A percentile compares a stretch with the other conserved stretches of the same genome.
Evolutionary conservation across 176 grass and related monocot species (phyloP).

Genomic region (Aegilops umbellulata): DNA sequence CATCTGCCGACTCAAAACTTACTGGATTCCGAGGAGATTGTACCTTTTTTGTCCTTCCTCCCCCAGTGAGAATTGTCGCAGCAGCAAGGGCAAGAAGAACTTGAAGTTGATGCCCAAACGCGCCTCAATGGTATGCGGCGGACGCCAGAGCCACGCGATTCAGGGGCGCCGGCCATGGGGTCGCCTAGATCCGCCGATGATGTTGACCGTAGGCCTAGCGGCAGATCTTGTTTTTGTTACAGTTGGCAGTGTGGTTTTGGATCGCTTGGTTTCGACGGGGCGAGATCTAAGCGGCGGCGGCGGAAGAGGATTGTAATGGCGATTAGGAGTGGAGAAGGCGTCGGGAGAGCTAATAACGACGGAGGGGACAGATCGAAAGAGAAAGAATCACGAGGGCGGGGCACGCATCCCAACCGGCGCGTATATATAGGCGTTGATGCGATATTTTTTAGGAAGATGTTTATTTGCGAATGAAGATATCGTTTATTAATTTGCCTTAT

Average conservation of each 20-base stretch:
- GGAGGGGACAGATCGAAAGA: background rate
- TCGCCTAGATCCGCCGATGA: background rate
- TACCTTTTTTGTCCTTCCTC: background rate
- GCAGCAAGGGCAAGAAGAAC: background rate
- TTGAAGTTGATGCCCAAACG: background rate
- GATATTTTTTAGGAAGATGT: background rate
- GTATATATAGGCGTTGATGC: background rate
- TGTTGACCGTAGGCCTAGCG: background rate
- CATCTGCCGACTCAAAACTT: background rate
- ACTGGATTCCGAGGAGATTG: background rate
- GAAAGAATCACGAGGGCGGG: background rate
- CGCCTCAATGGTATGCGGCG: background rate
- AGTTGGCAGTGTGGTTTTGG: background rate
- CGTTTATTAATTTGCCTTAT: background rate
- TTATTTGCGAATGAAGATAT: background rate
- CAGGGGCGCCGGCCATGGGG: background rate
- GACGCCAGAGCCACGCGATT: too few relatives aligned
- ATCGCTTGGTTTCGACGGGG: background rate
- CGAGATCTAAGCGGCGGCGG: background rate
- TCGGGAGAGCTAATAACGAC: background rate
- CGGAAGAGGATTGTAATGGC: background rate
- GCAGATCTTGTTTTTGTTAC: background rate
- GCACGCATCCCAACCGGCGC: background rate
- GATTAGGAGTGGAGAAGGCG: background rate
- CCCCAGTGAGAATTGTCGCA: background rate